phyloP scores from a whole-genome alignment of 345 rosid species.

The Eucalyptus lansdowneana region DNA sequence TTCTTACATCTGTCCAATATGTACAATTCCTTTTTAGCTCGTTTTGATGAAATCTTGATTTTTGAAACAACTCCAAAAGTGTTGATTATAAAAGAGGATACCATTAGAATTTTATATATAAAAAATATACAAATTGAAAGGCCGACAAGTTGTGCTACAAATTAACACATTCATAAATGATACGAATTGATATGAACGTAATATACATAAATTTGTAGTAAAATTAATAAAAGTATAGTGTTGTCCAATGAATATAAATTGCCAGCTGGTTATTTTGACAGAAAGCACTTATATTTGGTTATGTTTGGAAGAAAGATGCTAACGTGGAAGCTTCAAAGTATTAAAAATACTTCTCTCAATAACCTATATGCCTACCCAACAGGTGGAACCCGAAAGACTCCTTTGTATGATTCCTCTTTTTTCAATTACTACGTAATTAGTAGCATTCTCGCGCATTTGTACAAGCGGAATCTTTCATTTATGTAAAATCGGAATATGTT shows the following conservation, averaged over 20 bases:
- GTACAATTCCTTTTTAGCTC: not conserved
- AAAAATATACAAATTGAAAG: not conserved
- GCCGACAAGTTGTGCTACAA: rapidly evolving
- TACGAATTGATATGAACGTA: no score
- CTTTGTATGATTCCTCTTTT: not conserved
- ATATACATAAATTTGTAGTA: no score
- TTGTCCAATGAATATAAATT: no score
- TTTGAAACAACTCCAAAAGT: no score
- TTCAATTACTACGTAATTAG: not conserved
- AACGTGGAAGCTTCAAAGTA: no score
- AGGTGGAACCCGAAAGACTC: no score
- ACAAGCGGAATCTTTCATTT: not conserved
- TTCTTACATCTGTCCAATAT: not conserved
- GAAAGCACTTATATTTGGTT: not conserved
- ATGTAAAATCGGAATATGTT: no score
- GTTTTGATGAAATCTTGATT: not conserved
- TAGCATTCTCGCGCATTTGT: rapidly evolving
- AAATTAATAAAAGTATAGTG: no score
- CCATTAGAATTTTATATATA: not conserved
- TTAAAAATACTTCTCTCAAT: no score
- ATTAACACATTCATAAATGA: rapidly evolving
- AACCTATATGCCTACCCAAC: no score
- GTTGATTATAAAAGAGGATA: no score
- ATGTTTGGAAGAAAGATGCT: not conserved
- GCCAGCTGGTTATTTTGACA: not conserved